Percentiles rank a stretch among this genome's conserved stretches.
Evolutionary conservation across 1,284 basidiomycete genomes (phyloP).

Genomic region (Coriolopsis trogii): DNA sequence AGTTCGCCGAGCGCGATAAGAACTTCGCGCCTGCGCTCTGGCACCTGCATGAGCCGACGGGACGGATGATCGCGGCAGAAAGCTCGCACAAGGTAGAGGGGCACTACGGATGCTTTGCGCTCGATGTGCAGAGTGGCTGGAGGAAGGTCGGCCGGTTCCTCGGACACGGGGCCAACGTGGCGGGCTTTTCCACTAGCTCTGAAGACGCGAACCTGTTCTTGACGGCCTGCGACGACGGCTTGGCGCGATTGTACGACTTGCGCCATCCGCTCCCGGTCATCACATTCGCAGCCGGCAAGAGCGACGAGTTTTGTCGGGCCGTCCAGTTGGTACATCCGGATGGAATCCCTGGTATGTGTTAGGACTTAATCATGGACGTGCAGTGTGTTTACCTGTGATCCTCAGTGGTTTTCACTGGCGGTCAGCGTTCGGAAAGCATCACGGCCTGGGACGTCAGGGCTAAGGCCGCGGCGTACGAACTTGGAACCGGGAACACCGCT

Average conservation of each 20-base stretch:
- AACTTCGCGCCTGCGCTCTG: slow-evolving; percentile 29
- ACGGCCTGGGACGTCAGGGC: slow-evolving; percentile 45
- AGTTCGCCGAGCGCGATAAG: slow-evolving; percentile 18
- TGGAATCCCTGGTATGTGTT: slow-evolving; percentile 29
- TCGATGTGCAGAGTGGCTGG: slow-evolving; percentile 38
- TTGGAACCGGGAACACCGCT: slow-evolving; percentile 44
- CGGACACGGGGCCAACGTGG: slow-evolving; percentile 39
- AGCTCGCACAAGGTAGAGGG: slow-evolving; percentile 15
- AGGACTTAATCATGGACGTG: neutral
- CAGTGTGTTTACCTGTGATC: slow-evolving; percentile 1
- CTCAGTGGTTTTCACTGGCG: slow-evolving; percentile 36
- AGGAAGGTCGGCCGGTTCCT: slow-evolving; percentile 37
- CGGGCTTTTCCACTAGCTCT: slow-evolving; percentile 35
- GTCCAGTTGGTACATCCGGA: slow-evolving; percentile 28
- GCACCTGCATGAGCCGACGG: slow-evolving; percentile 34
- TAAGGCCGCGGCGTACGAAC: slow-evolving; percentile 38
- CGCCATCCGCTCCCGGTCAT: slow-evolving; percentile 31
- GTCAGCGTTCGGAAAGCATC: slow-evolving; percentile 30
- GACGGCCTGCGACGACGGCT: slow-evolving; percentile 40
- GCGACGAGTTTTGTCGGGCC: slow-evolving; percentile 12
- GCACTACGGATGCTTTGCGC: slow-evolving; percentile 28
- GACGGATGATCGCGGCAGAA: slow-evolving; percentile 33
- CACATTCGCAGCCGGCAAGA: slow-evolving; percentile 26
- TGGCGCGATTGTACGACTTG: slow-evolving; percentile 41
- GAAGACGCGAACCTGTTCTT: slow-evolving; percentile 40